Evolutionary conservation across 345 rosid genomes (phyloP), one percentile per base, ranked within the genome.

Genomic region (Sisymbrium irio): DNA sequence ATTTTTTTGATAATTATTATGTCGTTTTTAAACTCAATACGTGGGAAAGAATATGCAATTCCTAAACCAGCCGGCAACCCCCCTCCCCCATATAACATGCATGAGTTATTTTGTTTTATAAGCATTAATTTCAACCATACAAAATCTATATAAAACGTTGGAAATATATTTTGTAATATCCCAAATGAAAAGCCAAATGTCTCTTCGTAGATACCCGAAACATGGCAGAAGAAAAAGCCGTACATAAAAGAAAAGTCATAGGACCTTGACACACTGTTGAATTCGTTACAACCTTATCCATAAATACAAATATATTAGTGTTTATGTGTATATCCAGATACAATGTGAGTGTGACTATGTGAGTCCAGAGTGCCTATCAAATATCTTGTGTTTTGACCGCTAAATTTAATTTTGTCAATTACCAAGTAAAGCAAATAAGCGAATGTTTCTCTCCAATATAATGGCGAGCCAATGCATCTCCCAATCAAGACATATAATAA

Each of bases 141-240:
- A 51, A 61, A 67, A 44, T 39, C 6, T 47, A 20, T 47, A 74
- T 6, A 37, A 46, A 53, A 61, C 63, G 71, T 46, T 56, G 71
- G 35, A 53, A 41, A 32, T 42, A 41, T 62, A 41, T 54, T 33
- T 18, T 35, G 19, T 14, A 68, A 15, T 37, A 76, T 62, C 56
- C 28, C 40, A 55, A 63, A 68, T 70, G 71, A 63, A 76, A 76
- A 70, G 80, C 76, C 80, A 76, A 68, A 53, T 69, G 79, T 63
- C 79, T 70, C 66, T 76, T 76, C 71, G 65, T 55, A 46, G 19
- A 35, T 14, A 70, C 51, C 79, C 65, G 51, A 37, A 69, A 62
- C 65, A 27, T 76, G 71, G 75, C 71, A 69, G 75, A 68, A 76
- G 58, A 54, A 69, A 50, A 69, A 40, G 63, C 50, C 69, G 13